Evolutionary conservation across 2,329 filamentous ascomycete species (phyloP).

Genomic region (Ophiostoma tasmaniense): DNA sequence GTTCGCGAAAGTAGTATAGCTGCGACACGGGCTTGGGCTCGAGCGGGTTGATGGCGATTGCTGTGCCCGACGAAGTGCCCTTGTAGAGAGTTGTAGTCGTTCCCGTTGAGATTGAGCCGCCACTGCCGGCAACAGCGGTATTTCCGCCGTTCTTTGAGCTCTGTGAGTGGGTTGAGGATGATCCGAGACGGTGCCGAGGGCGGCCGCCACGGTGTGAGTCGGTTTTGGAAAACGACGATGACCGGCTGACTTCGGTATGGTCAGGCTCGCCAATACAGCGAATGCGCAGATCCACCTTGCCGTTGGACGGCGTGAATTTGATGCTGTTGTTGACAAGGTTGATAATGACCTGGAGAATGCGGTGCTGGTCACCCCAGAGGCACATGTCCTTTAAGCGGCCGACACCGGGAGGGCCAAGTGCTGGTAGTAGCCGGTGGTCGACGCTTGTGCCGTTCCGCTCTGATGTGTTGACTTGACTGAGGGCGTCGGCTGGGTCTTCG

Average conservation of each 20-base stretch:
- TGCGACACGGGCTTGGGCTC: constrained; percentile 40
- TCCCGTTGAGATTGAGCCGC: constrained; percentile 21
- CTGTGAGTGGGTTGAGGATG: constrained; percentile 41
- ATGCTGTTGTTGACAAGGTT: constrained; percentile 86
- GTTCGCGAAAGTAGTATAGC: constrained; percentile 43
- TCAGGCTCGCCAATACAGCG: constrained; percentile 59
- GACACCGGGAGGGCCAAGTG: constrained; percentile 55
- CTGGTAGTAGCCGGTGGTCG: constrained; percentile 32
- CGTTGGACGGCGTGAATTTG: constrained; percentile 77
- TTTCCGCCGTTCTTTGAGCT: constrained; percentile 32
- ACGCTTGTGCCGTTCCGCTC: neutral
- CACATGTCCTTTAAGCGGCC: constrained; percentile 75
- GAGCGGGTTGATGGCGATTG: constrained; percentile 54
- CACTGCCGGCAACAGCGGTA: constrained; percentile 10
- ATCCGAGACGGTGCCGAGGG: constrained; percentile 38
- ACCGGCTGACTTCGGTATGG: constrained; percentile 37
- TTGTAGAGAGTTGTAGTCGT: constrained; percentile 21
- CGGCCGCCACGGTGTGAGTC: constrained; percentile 36
- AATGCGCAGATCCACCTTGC: constrained; percentile 68
- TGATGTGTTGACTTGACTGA: neutral
- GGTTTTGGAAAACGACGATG: constrained; percentile 44
- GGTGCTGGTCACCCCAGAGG: constrained; percentile 85
- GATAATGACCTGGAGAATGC: constrained; percentile 87
- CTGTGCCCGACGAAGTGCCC: constrained; percentile 38
- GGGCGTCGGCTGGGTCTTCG: constrained; percentile 23